Evolutionary conservation across 2,329 filamentous ascomycete species (phyloP), one percentile per base, ranked within the genome.

Genomic region (Fusarium subtropicale): DNA sequence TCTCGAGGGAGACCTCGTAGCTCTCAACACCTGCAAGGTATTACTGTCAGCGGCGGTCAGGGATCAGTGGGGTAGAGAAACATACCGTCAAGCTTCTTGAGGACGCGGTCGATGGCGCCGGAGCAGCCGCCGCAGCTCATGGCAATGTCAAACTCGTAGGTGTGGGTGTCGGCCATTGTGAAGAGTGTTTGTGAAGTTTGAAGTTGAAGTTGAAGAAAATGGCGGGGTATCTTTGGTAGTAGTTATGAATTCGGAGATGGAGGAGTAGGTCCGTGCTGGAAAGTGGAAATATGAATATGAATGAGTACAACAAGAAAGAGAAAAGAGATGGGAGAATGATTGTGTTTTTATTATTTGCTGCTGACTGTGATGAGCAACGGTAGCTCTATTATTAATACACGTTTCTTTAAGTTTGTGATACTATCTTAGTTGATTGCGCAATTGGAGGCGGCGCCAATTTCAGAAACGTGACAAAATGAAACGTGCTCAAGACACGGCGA

Each of bases 101-200:
- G 89, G 46, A 97, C 94, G 54, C 94, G 88, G 82, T 97, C 92
- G 45, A 99, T 87, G 72, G 96, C 96, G 76, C 94, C 94, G 46
- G 94, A 97, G 90, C 96, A 99, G 80, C 96, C 96, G 79, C 92
- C 89, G 84, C 96, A 99, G 86, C 86, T 92, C 96, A 99, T 99
- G 81, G 85, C 86, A 80, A 98, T 89, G 82, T 94, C 90, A 86
- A 98, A 98, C 81, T 96, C 93, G 91, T 98, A 98, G 74, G 89
- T 92, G 85, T 97, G 93, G 44, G 74, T 92, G 72, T 91, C 89
- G 64, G 90, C 83, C 92, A 94, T 94, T 76, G 72, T 85, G 76
- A 60, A 34, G 51, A 20, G 26, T 44, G 54, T 41, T 31, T 22
- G 28, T 46, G 28, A 46, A 22, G 22, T 33, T 20, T 26, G 28